phyloP scores from a whole-genome alignment of 2,329 filamentous ascomycete species.

The Alternaria sp. region DNA sequence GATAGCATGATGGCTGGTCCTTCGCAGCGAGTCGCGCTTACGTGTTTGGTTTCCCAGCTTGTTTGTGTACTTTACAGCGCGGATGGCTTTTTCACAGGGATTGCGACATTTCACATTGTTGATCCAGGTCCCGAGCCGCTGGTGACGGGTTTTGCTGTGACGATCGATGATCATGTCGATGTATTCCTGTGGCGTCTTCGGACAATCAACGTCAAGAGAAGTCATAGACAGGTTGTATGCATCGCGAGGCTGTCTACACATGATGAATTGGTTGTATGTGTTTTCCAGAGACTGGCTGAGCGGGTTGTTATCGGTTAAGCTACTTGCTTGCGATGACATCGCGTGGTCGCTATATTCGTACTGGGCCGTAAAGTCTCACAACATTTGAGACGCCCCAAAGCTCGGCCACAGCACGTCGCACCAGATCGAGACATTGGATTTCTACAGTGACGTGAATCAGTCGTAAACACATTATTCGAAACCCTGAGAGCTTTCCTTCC shows the following conservation, averaged over 20 bases:
- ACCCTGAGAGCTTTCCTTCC: background rate
- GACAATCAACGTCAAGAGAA: background rate
- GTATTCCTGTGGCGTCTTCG: background rate
- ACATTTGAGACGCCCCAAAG: background rate
- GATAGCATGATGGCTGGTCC: background rate
- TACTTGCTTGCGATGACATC: background rate
- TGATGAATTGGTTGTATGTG: background rate
- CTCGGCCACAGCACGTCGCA: background rate
- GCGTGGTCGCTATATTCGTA: background rate
- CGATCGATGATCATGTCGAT: background rate
- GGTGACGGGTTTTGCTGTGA: background rate
- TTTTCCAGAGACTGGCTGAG: background rate
- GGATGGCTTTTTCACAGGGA: background rate
- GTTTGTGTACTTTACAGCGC: background rate
- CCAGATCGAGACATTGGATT: background rate
- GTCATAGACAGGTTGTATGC: background rate
- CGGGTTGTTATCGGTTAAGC: fast-evolving
- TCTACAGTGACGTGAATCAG: background rate
- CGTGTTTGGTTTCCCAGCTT: background rate
- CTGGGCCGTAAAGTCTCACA: background rate
- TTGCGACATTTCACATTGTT: background rate
- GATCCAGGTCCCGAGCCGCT: background rate
- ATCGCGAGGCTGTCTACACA: background rate
- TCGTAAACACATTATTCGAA: background rate
- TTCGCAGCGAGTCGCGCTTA: background rate